These are phyloP conservation scores for Metarhizium album DNA, from an alignment of 2,329 filamentous ascomycete genomes.

Conservation along the genomic window DNA sequence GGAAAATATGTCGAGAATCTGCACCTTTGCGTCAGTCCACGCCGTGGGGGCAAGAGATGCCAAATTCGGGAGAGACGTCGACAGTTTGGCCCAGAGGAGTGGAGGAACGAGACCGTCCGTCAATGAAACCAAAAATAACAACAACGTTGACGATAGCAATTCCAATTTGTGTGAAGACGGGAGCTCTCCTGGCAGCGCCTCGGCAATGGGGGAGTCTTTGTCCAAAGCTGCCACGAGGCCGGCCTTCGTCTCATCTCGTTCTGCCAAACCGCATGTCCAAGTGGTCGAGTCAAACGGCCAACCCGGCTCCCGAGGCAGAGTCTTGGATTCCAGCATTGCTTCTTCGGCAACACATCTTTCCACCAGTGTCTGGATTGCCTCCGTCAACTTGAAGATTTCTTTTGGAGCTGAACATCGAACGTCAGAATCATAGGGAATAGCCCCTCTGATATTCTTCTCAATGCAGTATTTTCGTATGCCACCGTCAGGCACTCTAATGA, in stretches of 20 bases:
- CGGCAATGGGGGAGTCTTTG: conserved; percentile 49
- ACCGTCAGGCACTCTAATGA: conserved; percentile 75
- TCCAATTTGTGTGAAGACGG: conserved; percentile 62
- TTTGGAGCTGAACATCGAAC: conserved; percentile 73
- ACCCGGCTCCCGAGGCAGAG: conserved; percentile 41
- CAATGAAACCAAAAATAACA: conserved; percentile 65
- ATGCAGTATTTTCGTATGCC: conserved; percentile 51
- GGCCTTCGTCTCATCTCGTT: conserved; percentile 19
- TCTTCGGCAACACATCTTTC: conserved; percentile 50
- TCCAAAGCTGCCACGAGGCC: conserved; percentile 59
- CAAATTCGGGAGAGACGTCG: conserved; percentile 40
- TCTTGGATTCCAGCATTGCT: conserved; percentile 46
- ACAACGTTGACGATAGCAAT: conserved; percentile 56
- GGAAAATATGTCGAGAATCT: conserved; percentile 63
- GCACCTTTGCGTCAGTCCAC: conserved; percentile 33
- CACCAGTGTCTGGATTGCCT: conserved; percentile 53
- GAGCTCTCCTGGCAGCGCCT: conserved; percentile 52
- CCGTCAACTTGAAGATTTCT: conserved; percentile 82
- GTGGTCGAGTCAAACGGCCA: conserved; percentile 47
- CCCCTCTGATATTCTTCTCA: conserved; percentile 28
- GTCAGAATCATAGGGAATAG: conserved; percentile 44
- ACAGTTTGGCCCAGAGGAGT: conserved; percentile 59
- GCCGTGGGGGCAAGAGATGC: conserved; percentile 14
- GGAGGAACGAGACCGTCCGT: conserved; percentile 69
- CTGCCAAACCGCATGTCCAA: conserved; percentile 18